These are phyloP conservation scores for Aspergillus sp. DNA, from an alignment of 2,329 filamentous ascomycete species.

Conservation along the genomic window DNA sequence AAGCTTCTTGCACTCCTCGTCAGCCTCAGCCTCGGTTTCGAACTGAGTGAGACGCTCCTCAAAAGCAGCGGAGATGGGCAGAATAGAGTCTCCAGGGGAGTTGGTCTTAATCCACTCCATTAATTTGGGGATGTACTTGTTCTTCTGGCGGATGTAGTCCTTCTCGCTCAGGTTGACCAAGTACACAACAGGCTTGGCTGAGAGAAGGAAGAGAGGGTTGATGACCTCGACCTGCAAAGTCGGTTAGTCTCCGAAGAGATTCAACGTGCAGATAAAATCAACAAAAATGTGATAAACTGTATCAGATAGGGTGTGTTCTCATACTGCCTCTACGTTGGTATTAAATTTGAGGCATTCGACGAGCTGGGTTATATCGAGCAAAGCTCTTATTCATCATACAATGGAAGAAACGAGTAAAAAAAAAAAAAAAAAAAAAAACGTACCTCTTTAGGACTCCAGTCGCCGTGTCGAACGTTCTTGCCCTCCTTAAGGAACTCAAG, in stretches of 20 bases:
- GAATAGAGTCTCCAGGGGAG: conserved; percentile 81
- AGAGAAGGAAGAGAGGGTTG: conserved; percentile 92
- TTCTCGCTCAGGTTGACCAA: conserved; percentile 95
- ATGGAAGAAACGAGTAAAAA: conserved; percentile 11
- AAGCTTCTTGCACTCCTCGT: conserved; percentile 84
- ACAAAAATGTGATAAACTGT: conserved; percentile 13
- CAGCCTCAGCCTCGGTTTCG: conserved; percentile 71
- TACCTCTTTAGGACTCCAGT: conserved; percentile 95
- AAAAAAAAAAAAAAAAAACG: conserved; percentile 20
- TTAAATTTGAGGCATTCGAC: conserved; percentile 76
- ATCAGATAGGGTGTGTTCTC: conserved; percentile 80
- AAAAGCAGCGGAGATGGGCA: conserved; percentile 88
- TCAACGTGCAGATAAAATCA: conserved; percentile 16
- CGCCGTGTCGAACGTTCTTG: conserved; percentile 89
- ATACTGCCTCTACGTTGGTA: conserved; percentile 70
- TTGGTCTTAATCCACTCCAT: conserved; percentile 95
- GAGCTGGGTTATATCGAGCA: conserved; percentile 98
- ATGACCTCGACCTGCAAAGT: conserved; percentile 82
- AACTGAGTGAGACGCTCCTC: conserved; percentile 88
- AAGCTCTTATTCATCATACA: conserved; percentile 97
- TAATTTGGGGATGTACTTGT: conserved; percentile 94
- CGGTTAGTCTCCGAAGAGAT: conserved; percentile 20
- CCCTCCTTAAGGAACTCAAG: conserved; percentile 78
- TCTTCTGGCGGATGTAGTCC: conserved; percentile 98
- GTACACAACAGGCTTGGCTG: conserved; percentile 95